Conservation (phyloP, 225 moss, liverwort and hornwort species). For the Thuidium tamariscinum region DNA sequence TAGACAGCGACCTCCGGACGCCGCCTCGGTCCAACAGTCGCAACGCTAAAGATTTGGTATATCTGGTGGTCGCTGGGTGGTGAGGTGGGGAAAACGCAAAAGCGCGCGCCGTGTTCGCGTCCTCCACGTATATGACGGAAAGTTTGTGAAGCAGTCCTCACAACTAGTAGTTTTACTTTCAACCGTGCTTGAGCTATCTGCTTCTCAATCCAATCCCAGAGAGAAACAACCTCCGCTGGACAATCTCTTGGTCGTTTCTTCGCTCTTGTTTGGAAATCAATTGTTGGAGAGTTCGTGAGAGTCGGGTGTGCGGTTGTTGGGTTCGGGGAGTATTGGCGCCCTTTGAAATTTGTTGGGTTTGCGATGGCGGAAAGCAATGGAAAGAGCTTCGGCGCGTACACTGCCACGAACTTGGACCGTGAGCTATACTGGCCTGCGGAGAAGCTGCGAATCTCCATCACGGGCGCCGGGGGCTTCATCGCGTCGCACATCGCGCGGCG, state of each 20-base stretch:
- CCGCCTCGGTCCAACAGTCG: neutral
- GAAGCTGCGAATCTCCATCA: slow-evolving; percentile 67
- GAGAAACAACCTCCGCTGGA: neutral
- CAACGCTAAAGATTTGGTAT: neutral
- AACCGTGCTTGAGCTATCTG: neutral
- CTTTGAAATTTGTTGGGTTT: neutral
- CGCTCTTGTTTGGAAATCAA: neutral
- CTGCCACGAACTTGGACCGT: slow-evolving; percentile 65
- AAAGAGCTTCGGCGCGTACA: slow-evolving; percentile 49
- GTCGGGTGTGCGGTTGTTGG: neutral
- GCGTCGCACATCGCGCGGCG: slow-evolving; percentile 78
- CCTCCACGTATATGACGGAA: neutral
- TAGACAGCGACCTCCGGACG: rapidly evolving
- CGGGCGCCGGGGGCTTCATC: slow-evolving; percentile 80
- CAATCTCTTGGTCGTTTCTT: neutral
- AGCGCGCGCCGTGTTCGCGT: neutral
- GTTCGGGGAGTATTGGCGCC: neutral
- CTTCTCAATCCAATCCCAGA: neutral
- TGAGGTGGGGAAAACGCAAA: neutral
- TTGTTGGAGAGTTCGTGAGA: neutral
- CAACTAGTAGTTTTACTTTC: neutral
- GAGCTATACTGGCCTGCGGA: slow-evolving; percentile 60
- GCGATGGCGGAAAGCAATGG: slow-evolving; percentile 30
- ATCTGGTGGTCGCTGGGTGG: neutral
- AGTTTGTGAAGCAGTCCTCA: neutral